Percentiles rank a stretch among this genome's conserved stretches.
These are phyloP conservation scores for Penicillium sp. DNA, from an alignment of 2,329 filamentous ascomycete species.

Conservation along the genomic window DNA sequence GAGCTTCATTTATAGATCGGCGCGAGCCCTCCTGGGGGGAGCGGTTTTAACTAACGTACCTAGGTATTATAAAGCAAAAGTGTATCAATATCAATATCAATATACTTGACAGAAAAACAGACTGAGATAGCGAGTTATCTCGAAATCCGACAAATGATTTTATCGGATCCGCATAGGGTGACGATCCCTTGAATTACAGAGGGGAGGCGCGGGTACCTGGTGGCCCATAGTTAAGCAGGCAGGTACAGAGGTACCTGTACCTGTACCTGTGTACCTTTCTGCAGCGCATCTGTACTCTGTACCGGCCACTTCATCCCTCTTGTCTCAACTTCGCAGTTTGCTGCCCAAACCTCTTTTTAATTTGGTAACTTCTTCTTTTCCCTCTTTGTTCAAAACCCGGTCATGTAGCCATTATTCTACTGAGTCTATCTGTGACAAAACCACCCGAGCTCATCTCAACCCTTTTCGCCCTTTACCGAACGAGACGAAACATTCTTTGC, in stretches of 20 bases:
- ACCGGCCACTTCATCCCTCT: conserved; percentile 22
- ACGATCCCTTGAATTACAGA: conserved; percentile 23
- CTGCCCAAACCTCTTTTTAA: conserved; percentile 15
- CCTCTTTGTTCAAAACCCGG: neutral
- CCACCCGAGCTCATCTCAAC: conserved; percentile 3
- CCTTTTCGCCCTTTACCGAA: conserved; percentile 16
- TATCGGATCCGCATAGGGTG: conserved; percentile 11
- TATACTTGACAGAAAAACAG: neutral
- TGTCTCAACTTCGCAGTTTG: conserved; percentile 16
- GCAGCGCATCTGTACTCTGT: conserved; percentile 16
- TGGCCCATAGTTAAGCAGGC: conserved; percentile 15
- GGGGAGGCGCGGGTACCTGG: conserved; percentile 12
- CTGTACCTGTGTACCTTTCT: neutral
- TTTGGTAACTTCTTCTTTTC: neutral
- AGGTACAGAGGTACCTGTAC: conserved; percentile 17
- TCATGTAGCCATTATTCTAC: conserved; percentile 17
- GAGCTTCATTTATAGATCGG: neutral
- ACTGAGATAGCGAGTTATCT: neutral
- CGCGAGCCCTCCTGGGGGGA: neutral
- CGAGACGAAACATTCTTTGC: conserved; percentile 23
- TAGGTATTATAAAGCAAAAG: neutral
- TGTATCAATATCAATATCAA: neutral
- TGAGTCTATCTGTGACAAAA: conserved; percentile 3
- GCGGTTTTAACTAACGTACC: no score
- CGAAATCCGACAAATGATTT: conserved; percentile 10